Evolutionary conservation across 1,284 basidiomycete genomes (phyloP).

Genomic region (Fomes fomentarius): DNA sequence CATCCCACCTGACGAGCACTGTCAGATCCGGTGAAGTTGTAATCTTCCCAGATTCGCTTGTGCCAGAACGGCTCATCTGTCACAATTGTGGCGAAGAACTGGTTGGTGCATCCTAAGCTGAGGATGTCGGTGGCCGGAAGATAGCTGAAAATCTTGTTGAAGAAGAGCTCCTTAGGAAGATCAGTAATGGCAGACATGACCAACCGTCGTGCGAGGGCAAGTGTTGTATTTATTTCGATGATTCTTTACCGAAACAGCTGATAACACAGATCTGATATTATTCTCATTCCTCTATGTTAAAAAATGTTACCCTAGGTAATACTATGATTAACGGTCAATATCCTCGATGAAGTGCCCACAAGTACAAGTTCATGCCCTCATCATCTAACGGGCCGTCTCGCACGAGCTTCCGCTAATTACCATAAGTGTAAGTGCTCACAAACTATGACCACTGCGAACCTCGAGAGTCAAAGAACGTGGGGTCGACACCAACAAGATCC

Average conservation of each 20-base stretch:
- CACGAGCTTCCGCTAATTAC: too few relatives aligned
- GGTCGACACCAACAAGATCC: neutral
- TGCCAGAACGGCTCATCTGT: conserved; percentile 86
- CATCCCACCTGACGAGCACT: conserved; percentile 77
- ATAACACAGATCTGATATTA: too few relatives aligned
- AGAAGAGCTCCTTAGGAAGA: conserved; percentile 71
- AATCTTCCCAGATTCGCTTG: conserved; percentile 70
- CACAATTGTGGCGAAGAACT: conserved; percentile 57
- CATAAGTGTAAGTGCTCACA: too few relatives aligned
- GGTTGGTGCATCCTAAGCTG: conserved; percentile 58
- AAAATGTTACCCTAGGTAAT: too few relatives aligned
- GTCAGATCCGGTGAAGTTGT: conserved; percentile 71
- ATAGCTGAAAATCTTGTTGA: conserved; percentile 72
- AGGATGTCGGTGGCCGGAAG: conserved; percentile 64
- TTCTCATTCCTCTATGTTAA: too few relatives aligned
- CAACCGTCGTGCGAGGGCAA: too few relatives aligned
- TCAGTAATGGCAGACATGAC: conserved; percentile 41
- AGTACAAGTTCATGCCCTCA: too few relatives aligned
- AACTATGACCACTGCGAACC: neutral
- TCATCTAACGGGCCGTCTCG: too few relatives aligned
- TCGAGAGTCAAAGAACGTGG: neutral
- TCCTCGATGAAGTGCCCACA: too few relatives aligned
- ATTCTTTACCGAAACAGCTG: too few relatives aligned
- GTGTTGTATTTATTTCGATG: too few relatives aligned
- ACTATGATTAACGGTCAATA: too few relatives aligned